Base-by-base conservation (phyloP, 2,329 filamentous ascomycete genomes). In the Proliferodiscus dingleyae region DNA sequence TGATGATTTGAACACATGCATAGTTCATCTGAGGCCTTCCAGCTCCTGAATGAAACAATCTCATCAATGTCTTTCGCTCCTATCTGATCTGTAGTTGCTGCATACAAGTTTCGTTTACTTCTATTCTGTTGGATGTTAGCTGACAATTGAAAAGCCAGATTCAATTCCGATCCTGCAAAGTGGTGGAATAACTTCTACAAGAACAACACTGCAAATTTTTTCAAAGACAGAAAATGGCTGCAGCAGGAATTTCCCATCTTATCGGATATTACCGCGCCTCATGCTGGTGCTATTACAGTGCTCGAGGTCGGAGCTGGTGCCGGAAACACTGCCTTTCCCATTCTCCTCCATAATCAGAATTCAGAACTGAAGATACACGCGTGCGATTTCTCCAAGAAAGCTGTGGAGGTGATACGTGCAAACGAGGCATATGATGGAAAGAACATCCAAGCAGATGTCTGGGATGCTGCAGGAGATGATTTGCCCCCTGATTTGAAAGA, bases 121-220 rank as follows among this genome's bases (percentile, higher is more conserved):
- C 49, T 43, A 45, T 37, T 38, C 32, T 18, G 30, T 52, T 37
- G 42, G n/a, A 29, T 22, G 15, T 36, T 48, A 51, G 63, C 73
- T 77, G 66, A 78, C 68, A 49, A 43, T 34, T 53, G 42, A 49
- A 59, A 60, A 86, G 81, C 72, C 59, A 86, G 89, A 56, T 96
- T 96, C 73, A 97, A 96, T 65, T 73, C 76, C 37, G 80, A 94
- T 54, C 93, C 93, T 0, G 90, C 88, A 51, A 95, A 89, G 67
- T 97, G 89, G 88, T 98, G 93, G 93, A 93, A 98, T 62, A 71
- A 86, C 45, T 98, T 98, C 70, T 98, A 98, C 74, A 90, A 93
- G 69, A 95, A 97, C 71, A 97, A 98, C 68, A 87, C 87, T 16
- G 80, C 84, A 60, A 97, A 97, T 63, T 98, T 98, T 70, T 98